A percentile compares a stretch with the other conserved stretches of the same genome.
Evolutionary conservation across 202 grass and related monocot species (phyloP).

Genomic region (Carex arenaria): DNA sequence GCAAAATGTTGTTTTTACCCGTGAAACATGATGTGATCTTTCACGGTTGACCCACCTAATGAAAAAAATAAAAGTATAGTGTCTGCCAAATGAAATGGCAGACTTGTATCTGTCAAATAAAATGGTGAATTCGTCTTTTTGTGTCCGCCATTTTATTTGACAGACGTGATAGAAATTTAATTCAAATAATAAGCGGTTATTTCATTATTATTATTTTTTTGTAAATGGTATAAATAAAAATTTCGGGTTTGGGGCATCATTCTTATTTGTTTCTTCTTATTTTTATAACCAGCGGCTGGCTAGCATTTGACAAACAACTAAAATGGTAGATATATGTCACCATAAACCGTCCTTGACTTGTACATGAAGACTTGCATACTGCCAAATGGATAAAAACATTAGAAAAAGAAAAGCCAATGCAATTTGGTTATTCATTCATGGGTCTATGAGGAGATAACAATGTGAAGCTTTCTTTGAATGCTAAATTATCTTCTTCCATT

Average conservation of each 20-base stretch:
- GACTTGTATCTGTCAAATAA: too few species aligned
- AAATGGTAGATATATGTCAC: constrained; percentile 17
- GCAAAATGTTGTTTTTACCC: not conserved
- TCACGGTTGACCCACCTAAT: not conserved
- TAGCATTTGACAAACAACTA: not conserved
- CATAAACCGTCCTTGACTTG: not conserved
- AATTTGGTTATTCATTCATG: not conserved
- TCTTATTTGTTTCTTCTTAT: not conserved
- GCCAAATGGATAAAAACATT: constrained; percentile 3
- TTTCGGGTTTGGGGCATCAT: too few species aligned
- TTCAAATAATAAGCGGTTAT: too few species aligned
- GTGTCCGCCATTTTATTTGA: too few species aligned
- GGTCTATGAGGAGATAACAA: not conserved
- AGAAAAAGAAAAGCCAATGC: not conserved
- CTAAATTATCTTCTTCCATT: not conserved
- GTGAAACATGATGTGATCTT: not conserved
- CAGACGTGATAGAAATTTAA: too few species aligned
- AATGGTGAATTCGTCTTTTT: too few species aligned
- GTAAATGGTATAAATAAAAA: not conserved
- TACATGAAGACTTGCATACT: not conserved
- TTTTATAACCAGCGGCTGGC: not conserved
- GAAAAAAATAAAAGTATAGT: too few species aligned
- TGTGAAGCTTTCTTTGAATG: constrained; percentile 13
- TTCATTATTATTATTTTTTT: too few species aligned
- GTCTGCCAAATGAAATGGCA: too few species aligned